phyloP scores from a whole-genome alignment of 108 stramenopile species.

The Aurantiochytrium sp. region DNA sequence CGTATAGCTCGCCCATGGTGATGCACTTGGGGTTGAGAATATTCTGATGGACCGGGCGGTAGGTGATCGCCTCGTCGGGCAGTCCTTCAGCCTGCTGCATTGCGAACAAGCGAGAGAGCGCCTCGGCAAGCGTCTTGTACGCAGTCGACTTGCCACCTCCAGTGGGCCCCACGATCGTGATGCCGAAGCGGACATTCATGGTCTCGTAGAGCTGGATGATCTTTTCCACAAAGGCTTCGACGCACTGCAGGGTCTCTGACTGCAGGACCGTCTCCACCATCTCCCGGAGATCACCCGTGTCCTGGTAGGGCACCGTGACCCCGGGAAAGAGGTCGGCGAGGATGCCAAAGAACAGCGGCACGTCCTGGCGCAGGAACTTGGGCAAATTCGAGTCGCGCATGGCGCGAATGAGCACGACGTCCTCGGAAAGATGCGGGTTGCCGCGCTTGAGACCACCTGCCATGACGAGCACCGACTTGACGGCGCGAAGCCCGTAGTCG shows the following conservation, averaged over 20 bases:
- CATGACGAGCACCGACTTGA: slow-evolving; percentile 56
- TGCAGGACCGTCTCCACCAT: neutral
- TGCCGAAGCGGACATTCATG: slow-evolving; percentile 61
- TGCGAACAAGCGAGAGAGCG: slow-evolving; percentile 43
- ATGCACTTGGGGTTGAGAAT: slow-evolving; percentile 64
- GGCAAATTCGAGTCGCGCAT: slow-evolving; percentile 63
- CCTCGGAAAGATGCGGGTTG: slow-evolving; percentile 40
- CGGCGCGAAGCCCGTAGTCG: slow-evolving; percentile 60
- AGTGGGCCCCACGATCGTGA: slow-evolving; percentile 63
- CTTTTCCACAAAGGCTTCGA: slow-evolving; percentile 28
- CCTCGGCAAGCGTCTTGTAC: slow-evolving; percentile 47
- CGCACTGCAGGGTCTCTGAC: neutral
- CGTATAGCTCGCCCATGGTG: slow-evolving; percentile 67
- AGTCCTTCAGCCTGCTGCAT: neutral
- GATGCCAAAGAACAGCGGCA: slow-evolving; percentile 63
- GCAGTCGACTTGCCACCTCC: slow-evolving; percentile 58
- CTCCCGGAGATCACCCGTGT: slow-evolving; percentile 50
- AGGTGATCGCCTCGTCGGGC: neutral
- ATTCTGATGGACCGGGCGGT: slow-evolving; percentile 36
- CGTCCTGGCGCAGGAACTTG: slow-evolving; percentile 60
- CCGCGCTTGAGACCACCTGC: slow-evolving; percentile 49
- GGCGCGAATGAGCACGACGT: slow-evolving; percentile 58
- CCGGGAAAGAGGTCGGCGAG: slow-evolving; percentile 62
- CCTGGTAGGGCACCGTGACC: slow-evolving; percentile 48
- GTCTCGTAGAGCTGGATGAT: slow-evolving; percentile 61